Evolutionary conservation across 805 yeast species (phyloP), one percentile per base, ranked within the genome.

Genomic region (Teunomyces lycoperdinae): DNA sequence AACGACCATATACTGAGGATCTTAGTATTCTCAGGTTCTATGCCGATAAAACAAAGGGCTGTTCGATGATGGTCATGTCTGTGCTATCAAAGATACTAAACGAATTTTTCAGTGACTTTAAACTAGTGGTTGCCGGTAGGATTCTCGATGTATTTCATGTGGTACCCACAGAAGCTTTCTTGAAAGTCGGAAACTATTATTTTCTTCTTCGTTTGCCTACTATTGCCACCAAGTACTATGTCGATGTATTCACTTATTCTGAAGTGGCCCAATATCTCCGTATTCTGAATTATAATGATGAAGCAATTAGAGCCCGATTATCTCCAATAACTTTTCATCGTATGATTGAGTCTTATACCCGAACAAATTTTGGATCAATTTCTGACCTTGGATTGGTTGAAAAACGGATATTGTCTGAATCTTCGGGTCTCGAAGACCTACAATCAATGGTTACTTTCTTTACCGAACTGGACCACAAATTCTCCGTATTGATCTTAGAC

Each of bases 11-110:
- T 17, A 40, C 42, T 11, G 54, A 51, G 27, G 54, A 51, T 33
- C 44, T 45, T 27, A 43, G 47, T 33, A 42, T 51, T 8, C 43
- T 45, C 26, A 38, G 54, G 4, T 39, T 51, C 20, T 45, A 49
- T 26, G 42, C 54, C 7, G 52, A 45, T 9, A 36, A 30, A 9
- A 24, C 48, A 9, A 44, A 41, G 24, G 54, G 54, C 3, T 43
- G 41, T 29, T 44, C 46, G 2, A 10, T 51, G 31, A 10, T 51
- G 30, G 40, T 51, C 16, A 34, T 45, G 42, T 20, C 46, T 5
- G 47, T 51, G 11, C n/a, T 49, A 3, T 32, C 42, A 11, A 36
- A 43, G n/a, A 33, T 36, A 10, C 16, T 49, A n/a, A 28, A 16
- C 24, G 32, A 36, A 14, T 48, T 48, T 24, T 48, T 46, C 17